Evolutionary conservation across 352 stramenopile genomes (phyloP).

Genomic region (Phytophthora colocasiae): DNA sequence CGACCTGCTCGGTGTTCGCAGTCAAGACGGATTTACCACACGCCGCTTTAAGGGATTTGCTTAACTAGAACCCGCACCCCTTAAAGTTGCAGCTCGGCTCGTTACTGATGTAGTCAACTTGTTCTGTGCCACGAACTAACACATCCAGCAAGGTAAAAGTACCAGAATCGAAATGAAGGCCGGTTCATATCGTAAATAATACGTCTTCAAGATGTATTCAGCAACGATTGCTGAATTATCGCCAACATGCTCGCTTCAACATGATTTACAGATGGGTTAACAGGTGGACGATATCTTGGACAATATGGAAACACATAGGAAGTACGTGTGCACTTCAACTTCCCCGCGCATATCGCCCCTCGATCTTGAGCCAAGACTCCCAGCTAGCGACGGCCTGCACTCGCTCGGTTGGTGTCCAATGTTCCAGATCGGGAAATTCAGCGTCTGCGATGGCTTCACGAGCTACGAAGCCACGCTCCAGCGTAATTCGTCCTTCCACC

Average conservation of each 20-base stretch:
- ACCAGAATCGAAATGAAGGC: too few relatives aligned
- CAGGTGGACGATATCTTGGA: too few relatives aligned
- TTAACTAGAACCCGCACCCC: too few relatives aligned
- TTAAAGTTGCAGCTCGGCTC: too few relatives aligned
- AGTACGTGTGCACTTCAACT: conserved; percentile 5
- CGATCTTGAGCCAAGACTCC: conserved; percentile 23
- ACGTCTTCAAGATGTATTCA: too few relatives aligned
- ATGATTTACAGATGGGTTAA: too few relatives aligned
- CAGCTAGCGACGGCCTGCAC: conserved; percentile 26
- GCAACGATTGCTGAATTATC: too few relatives aligned
- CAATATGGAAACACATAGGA: neutral
- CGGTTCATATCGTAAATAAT: too few relatives aligned
- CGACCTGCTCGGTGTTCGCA: neutral
- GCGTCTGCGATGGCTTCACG: conserved; percentile 5
- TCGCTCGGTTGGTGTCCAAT: conserved; percentile 26
- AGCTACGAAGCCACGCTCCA: conserved; percentile 28
- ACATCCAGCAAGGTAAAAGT: too few relatives aligned
- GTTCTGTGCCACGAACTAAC: too few relatives aligned
- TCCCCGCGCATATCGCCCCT: conserved; percentile 19
- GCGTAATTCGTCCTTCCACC: conserved; percentile 18
- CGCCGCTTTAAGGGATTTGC: too few relatives aligned
- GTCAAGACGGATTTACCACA: conserved; percentile 3
- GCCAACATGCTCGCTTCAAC: too few relatives aligned
- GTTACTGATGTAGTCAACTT: neutral
- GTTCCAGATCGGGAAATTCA: conserved; percentile 19